These are phyloP conservation scores for Adansonia rubrostipa DNA, from an alignment of 441 rosid species.

Conservation along the genomic window DNA sequence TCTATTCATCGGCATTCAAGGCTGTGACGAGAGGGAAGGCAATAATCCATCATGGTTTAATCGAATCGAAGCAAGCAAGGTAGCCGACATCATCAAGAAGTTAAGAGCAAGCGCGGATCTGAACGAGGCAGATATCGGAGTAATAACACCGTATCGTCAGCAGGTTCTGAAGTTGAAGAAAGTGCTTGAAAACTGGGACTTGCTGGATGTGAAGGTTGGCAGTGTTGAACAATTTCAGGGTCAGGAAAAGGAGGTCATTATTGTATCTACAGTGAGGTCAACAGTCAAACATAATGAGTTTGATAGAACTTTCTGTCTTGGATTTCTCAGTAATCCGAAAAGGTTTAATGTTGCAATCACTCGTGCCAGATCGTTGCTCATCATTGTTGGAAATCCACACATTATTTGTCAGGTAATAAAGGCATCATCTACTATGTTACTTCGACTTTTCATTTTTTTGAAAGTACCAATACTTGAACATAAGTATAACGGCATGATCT, in stretches of 20 bases:
- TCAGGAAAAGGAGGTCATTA: constrained; percentile 63
- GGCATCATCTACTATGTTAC: no score
- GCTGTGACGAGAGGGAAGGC: constrained; percentile 77
- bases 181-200: constrained; percentile 48
- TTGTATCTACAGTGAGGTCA: constrained; percentile 71
- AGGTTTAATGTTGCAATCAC: constrained; percentile 77
- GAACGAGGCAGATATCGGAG: constrained; percentile 59
- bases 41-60: constrained; percentile 80
- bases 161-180: constrained; percentile 64
- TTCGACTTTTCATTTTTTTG: no score
- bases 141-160: constrained; percentile 72
- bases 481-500: no score
- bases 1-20: constrained; percentile 68
- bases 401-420: constrained; percentile 58
- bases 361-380: constrained; percentile 59
- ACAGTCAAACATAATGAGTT: constrained; percentile 64
- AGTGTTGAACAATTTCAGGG: constrained; percentile 86
- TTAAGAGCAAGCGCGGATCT: constrained; percentile 40
- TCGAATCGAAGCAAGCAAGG: constrained; percentile 73
- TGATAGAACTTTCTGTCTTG: constrained; percentile 59
- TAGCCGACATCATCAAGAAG: constrained; percentile 51
- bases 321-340: constrained; percentile 70
- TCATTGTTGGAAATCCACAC: constrained; percentile 70
- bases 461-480: no score
- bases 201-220: constrained; percentile 59